These are phyloP conservation scores for Gracilariopsis chorda DNA, from an alignment of 23 red algal species.

Conservation along the genomic window DNA sequence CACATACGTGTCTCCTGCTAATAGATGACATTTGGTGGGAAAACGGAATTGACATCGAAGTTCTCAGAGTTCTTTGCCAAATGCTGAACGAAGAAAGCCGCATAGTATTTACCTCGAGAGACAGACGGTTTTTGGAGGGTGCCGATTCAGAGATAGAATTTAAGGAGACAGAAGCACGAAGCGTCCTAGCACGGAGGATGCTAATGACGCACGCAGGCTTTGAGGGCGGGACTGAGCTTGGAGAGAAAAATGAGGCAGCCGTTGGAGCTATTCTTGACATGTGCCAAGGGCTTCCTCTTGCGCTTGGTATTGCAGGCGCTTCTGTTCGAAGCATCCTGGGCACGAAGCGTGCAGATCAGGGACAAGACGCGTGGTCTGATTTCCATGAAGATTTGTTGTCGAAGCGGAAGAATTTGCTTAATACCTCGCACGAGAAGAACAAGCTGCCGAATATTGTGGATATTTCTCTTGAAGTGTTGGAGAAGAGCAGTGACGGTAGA, in stretches of 20 bases:
- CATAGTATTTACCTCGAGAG: not conserved
- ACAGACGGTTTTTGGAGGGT: not conserved
- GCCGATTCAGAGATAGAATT: not conserved
- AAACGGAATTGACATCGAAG: constrained; percentile 7
- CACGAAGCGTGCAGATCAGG: not conserved
- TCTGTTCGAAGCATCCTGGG: not conserved
- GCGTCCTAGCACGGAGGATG: not conserved
- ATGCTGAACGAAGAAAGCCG: too few species aligned
- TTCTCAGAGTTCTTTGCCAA: not conserved
- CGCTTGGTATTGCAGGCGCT: not conserved
- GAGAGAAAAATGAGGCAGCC: not conserved
- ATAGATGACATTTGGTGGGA: constrained; percentile 35
- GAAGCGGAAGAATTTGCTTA: not conserved
- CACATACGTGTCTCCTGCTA: not conserved
- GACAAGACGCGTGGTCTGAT: not conserved
- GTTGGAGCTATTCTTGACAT: not conserved
- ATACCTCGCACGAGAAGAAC: not conserved
- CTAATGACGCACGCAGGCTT: not conserved
- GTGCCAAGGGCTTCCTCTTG: constrained; percentile 13
- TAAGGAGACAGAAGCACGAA: not conserved
- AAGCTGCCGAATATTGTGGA: constrained; percentile 1
- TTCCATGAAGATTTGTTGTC: constrained; percentile 5
- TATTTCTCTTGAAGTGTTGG: not conserved
- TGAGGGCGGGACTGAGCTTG: not conserved
- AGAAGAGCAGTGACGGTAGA: not conserved